phyloP scores from a whole-genome alignment of 352 stramenopile species.

The Globisporangium viniferum region DNA sequence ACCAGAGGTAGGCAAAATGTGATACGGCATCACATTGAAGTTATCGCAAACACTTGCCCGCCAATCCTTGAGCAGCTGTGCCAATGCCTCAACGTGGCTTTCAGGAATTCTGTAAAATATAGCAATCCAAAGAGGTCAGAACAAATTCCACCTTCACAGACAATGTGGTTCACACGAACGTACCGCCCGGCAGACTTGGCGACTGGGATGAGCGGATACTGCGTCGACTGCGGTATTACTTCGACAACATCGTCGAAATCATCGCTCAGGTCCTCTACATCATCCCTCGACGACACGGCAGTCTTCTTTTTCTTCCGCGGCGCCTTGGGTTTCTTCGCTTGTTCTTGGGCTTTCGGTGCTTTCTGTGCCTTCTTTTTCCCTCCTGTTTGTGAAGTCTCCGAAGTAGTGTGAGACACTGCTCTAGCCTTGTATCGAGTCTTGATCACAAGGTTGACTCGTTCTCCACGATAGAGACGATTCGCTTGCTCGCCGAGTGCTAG shows the following conservation, averaged over 20 bases:
- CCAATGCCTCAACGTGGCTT: conserved; percentile 64
- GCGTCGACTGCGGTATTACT: conserved; percentile 29
- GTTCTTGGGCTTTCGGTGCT: conserved; percentile 2
- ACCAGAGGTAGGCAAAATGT: conserved; percentile 77
- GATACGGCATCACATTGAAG: conserved; percentile 85
- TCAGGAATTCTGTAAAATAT: conserved; percentile 52
- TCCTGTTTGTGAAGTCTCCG: conserved; percentile 17
- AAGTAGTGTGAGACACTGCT: conserved; percentile 22
- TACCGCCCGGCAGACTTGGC: conserved; percentile 48
- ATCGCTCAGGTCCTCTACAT: conserved; percentile 65
- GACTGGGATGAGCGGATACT: conserved; percentile 56
- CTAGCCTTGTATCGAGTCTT: conserved; percentile 64
- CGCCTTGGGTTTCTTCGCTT: conserved; percentile 25
- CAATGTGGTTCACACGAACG: conserved; percentile 5
- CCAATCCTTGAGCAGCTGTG: conserved; percentile 85
- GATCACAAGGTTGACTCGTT: conserved; percentile 73
- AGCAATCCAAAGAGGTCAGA: not conserved
- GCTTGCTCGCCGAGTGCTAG: conserved; percentile 55
- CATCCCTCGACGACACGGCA: conserved; percentile 29
- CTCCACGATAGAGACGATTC: conserved; percentile 49
- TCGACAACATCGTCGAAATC: conserved; percentile 60
- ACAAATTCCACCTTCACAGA: not conserved
- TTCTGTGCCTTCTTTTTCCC: conserved; percentile 41
- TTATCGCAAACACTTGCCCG: conserved; percentile 82
- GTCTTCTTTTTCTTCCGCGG: conserved; percentile 35